Percentiles rank a stretch among this genome's conserved stretches.
Evolutionary conservation across 1,139 yeast species (phyloP).

Genomic region (Pichia sp.): DNA sequence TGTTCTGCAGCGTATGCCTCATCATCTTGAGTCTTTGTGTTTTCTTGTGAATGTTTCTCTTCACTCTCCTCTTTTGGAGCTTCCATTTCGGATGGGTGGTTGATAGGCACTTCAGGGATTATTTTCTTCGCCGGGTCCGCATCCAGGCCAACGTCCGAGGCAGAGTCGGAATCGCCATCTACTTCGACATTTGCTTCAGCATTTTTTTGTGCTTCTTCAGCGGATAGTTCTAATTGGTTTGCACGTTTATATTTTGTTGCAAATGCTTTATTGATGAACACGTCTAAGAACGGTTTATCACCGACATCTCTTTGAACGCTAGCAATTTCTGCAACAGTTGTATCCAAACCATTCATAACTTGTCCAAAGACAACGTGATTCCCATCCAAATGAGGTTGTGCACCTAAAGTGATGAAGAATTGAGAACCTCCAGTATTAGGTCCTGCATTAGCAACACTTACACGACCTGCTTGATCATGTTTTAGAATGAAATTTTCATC

Average conservation of each 20-base stretch:
- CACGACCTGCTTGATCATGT: constrained; percentile 62
- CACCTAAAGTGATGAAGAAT: constrained; percentile 49
- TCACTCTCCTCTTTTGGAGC: neutral
- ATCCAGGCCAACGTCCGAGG: too few relatives aligned
- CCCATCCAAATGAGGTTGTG: constrained; percentile 60
- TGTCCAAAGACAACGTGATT: constrained; percentile 79
- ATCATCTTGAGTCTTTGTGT: constrained; percentile 1
- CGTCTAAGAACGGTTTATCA: constrained; percentile 46
- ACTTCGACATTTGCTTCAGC: neutral
- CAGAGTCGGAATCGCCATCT: too few relatives aligned
- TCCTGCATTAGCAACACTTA: constrained; percentile 80
- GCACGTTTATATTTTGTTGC: neutral
- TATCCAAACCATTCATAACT: constrained; percentile 63
- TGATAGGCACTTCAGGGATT: too few relatives aligned
- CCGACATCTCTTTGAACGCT: constrained; percentile 41
- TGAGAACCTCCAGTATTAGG: constrained; percentile 77
- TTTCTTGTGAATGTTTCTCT: neutral
- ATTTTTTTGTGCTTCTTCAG: neutral
- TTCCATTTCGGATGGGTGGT: neutral
- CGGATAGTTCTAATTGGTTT: neutral
- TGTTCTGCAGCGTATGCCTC: constrained; percentile 11
- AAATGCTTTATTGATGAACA: constrained; percentile 21
- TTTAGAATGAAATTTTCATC: constrained; percentile 64
- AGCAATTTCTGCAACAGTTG: constrained; percentile 48
- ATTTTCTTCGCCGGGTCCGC: too few relatives aligned